Evolutionary conservation across 257 asterid genomes (phyloP).

Genomic region (Leptodermis oblonga): DNA sequence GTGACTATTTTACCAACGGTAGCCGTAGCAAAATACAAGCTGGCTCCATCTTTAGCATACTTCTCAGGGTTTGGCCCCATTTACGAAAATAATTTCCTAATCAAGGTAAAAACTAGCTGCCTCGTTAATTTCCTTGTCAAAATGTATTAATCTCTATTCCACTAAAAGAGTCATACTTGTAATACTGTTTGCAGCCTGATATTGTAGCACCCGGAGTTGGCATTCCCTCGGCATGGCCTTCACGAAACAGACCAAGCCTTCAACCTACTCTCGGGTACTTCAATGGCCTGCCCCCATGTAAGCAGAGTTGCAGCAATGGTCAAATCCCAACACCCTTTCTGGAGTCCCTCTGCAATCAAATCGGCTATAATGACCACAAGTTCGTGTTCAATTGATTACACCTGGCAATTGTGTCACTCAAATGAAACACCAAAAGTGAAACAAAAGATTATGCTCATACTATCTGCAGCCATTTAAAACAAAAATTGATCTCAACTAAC

Average conservation of each 20-base stretch:
- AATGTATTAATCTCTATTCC: neutral
- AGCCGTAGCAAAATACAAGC: constrained; percentile 33
- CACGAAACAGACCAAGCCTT: too few species aligned
- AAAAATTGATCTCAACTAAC: too few species aligned
- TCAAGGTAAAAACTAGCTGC: constrained; percentile 42
- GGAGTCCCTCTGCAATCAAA: constrained; percentile 72
- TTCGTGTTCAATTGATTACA: neutral
- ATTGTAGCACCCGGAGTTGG: too few species aligned
- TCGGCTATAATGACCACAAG: constrained; percentile 83
- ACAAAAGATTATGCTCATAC: too few species aligned
- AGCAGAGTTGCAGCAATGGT: constrained; percentile 60
- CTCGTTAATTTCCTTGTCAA: too few species aligned
- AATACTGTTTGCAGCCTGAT: too few species aligned
- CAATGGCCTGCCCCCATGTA: constrained; percentile 77
- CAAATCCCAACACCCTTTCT: constrained; percentile 55
- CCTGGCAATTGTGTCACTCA: neutral
- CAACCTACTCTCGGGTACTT: too few species aligned
- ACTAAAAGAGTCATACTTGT: too few species aligned
- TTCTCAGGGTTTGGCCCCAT: constrained; percentile 78
- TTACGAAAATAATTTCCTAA: constrained; percentile 37
- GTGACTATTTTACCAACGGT: constrained; percentile 63
- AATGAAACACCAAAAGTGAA: too few species aligned
- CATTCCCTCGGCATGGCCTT: too few species aligned
- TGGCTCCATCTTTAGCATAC: constrained; percentile 61
- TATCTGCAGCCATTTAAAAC: too few species aligned